These are phyloP conservation scores for Eimeria sp. DNA, from an alignment of 169 alveolate species.

Conservation along the genomic window DNA sequence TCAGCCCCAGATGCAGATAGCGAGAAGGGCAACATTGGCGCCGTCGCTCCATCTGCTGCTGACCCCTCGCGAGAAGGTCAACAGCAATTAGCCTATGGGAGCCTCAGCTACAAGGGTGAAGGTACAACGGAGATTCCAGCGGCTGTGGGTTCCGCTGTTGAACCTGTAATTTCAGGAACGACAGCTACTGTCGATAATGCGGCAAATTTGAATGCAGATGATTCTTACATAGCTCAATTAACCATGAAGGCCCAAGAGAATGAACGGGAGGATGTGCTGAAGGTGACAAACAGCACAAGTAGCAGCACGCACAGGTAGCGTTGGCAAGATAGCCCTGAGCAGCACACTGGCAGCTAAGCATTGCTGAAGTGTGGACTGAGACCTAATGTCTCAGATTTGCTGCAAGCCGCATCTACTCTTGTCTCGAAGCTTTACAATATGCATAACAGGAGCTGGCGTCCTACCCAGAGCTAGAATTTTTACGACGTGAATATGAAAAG, in stretches of 20 bases:
- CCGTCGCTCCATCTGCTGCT: not conserved
- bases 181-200: not conserved
- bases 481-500: constrained; percentile 92
- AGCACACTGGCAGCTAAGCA: not conserved
- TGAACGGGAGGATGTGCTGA: constrained; percentile 69
- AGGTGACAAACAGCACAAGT: not conserved
- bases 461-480: constrained; percentile 90
- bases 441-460: constrained; percentile 91
- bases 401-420: not conserved
- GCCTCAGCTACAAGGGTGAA: not conserved
- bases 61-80: not conserved
- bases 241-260: constrained; percentile 58
- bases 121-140: not conserved
- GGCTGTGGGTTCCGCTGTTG: not conserved
- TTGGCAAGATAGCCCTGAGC: not conserved
- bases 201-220: constrained; percentile 3
- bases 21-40: not conserved
- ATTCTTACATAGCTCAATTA: constrained; percentile 61
- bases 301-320: not conserved
- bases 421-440: not conserved
- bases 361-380: not conserved
- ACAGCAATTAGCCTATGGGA: not conserved
- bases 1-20: constrained; percentile 23
- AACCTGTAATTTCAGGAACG: not conserved
- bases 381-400: not conserved